Base-by-base conservation (phyloP, 768 basidiomycete genomes). In the Arthromyces matolae region DNA sequence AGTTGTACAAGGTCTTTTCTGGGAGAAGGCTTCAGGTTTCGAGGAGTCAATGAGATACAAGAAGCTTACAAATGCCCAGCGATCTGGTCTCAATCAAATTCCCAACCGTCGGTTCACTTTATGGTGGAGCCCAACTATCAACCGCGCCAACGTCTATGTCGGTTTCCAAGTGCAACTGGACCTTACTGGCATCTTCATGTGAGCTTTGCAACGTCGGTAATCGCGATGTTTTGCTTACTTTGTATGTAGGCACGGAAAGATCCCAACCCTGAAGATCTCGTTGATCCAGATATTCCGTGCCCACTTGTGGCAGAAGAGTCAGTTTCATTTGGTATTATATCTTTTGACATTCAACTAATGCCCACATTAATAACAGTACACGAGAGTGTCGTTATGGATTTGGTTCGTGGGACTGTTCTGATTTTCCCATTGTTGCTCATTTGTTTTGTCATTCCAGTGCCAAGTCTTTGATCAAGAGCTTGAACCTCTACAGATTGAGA, bases 91-190 rank as follows among this genome's bases (percentile, higher is more conserved):
- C 35, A 92, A 92, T 64, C 93, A 95, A 65, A 95, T 98, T 64
- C 95, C 95, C 6, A 98, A 98, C 65, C 93, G 95, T 84, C 90
- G 92, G 10, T 97, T 97, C 75, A 98, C 95, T 3, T 77, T 99
- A 8, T 99, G 96, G 96, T 96, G 93, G 93, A 92, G 89, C 63
- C 94, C 94, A 20, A 98, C 95, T 0, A 97, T 97, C 74, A 98
- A 98, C 69, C 91, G 96, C 55, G 95, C 96, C 45, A 99, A 99
- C 63, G 94, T 98, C 63, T 96, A 96, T 61, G 94, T 98, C 65
- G 96, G 96, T 81, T 99, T 99, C 90, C 96, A 98, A 66, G 96
- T 99, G 16, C 95, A 98, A 61, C 80, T 99, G 37, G 96, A 99
- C 78, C 68, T 99, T 53, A 99, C 96, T 12, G 93, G 93, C 60